Base-by-base conservation (phyloP, 495 filamentous ascomycete genomes). In the Bathelium albidoporum region DNA sequence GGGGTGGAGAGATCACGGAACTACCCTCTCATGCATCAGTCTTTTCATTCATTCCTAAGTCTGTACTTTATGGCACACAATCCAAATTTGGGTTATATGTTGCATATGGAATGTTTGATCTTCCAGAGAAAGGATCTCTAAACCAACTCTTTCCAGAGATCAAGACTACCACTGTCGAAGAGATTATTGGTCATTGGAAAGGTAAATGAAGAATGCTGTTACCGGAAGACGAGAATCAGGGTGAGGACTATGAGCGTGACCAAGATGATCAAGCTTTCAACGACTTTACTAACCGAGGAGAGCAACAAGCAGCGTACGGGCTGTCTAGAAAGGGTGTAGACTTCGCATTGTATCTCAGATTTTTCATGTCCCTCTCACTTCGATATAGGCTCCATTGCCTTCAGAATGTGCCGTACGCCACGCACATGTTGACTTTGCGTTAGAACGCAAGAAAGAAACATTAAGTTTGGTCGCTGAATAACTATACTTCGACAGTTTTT, bases 1-100 rank as follows among this genome's bases (percentile, higher is more conserved):
- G 73, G 44, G 52, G 63, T 22, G 80, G 79, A 1, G 63, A 80
- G 64, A 70, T 77, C 18, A 82, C 81, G 18, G 76, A 82, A 32
- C 77, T 82, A 32, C 73, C 76, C 9, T 49, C 43, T 49, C 43
- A 49, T 49, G 59, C 49, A 0, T 31, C 69, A 0, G 20, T 75
- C 18, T 79, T 79, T 59, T 14, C 65, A 12, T 65, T 64, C 49
- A 59, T 77, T 55, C 77, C 78, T 11, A 78, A 76, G 69, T 59
- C 68, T 62, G 3, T 64, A 1, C 59, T 76, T 49, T 72, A 72
- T 63, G 71, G 58, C 36, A 64, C 77, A 18, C 44, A 66, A n/a
- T 59, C 73, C 2, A 66, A 65, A 2, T 78, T 78, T 59, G 71
- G 71, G 28, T 0, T 69, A 28, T 70, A 65, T 72, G 62, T 70